Evolutionary conservation across 768 basidiomycete genomes (phyloP).

Genomic region (Phlebiopsis gigantea): DNA sequence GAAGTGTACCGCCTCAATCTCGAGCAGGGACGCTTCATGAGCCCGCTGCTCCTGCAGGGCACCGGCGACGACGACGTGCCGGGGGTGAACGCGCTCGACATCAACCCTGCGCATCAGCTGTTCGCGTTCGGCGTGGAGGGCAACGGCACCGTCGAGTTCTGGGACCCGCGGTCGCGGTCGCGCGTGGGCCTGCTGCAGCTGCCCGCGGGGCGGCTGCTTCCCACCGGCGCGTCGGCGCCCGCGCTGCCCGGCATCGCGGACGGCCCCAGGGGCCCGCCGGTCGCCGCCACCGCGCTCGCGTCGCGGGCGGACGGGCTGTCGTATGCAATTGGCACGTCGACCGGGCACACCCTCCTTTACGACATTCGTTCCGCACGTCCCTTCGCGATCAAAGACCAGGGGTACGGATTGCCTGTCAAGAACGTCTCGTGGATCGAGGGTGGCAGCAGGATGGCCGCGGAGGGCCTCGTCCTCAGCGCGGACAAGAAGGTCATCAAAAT

Average conservation of each 20-base stretch:
- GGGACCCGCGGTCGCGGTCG: constrained; percentile 86
- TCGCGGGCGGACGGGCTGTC: constrained; percentile 87
- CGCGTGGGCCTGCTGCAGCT: constrained; percentile 65
- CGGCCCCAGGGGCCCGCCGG: constrained; percentile 21
- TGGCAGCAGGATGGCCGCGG: constrained; percentile 76
- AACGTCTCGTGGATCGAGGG: constrained; percentile 88
- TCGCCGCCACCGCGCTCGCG: constrained; percentile 80
- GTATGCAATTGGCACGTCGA: constrained; percentile 91
- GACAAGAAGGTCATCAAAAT: constrained; percentile 98
- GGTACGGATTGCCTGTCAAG: constrained; percentile 88
- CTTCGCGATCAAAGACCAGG: constrained; percentile 92
- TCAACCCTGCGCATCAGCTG: constrained; percentile 90
- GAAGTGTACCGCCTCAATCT: constrained; percentile 94
- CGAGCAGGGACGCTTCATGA: constrained; percentile 91
- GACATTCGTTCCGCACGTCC: constrained; percentile 83
- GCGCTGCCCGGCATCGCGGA: constrained; percentile 34
- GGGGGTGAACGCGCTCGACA: constrained; percentile 88
- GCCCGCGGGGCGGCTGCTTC: constrained; percentile 48
- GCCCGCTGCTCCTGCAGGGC: constrained; percentile 55
- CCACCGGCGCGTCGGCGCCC: constrained; percentile 28
- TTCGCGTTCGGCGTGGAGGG: constrained; percentile 88
- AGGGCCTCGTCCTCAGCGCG: constrained; percentile 84
- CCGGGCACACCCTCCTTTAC: constrained; percentile 91
- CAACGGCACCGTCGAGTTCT: constrained; percentile 85
- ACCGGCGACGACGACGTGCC: constrained; percentile 50